A percentile compares a stretch with the other conserved stretches of the same genome.
Conservation (phyloP, 768 basidiomycete genomes). For the Agaricus blazei region DNA sequence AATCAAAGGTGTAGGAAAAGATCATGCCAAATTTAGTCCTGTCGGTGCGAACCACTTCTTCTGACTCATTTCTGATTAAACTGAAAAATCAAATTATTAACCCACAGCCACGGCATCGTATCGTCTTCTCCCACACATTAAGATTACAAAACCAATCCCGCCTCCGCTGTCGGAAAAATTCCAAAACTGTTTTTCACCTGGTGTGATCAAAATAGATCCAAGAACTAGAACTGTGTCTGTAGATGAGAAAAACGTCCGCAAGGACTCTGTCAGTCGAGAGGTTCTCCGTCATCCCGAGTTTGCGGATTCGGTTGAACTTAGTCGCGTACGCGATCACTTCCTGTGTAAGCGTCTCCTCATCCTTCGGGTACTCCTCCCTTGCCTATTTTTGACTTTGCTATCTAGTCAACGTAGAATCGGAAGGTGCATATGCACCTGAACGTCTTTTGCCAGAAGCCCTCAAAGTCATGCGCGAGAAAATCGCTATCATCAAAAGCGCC, state of each 20-base stretch:
- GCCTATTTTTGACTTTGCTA: not conserved
- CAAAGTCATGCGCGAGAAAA: constrained; percentile 77
- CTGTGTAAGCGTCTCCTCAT: constrained; percentile 56
- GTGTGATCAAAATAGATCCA: constrained; percentile 64
- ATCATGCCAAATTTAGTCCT: constrained; percentile 95
- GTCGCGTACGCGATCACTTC: constrained; percentile 87
- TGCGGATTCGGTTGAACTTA: constrained; percentile 73
- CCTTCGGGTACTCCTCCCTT: not conserved
- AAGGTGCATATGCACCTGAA: constrained; percentile 84
- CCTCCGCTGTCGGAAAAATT: constrained; percentile 77
- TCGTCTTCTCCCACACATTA: constrained; percentile 83
- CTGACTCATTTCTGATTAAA: not conserved
- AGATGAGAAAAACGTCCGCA: constrained; percentile 60
- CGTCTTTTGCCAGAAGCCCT: constrained; percentile 78
- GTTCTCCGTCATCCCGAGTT: constrained; percentile 92
- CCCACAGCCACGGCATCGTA: constrained; percentile 88
- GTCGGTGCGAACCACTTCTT: constrained; percentile 56
- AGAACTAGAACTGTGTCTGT: constrained; percentile 56
- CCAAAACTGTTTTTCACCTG: constrained; percentile 80
- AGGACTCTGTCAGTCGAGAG: constrained; percentile 89
- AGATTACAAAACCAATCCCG: constrained; percentile 71
- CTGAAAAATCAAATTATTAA: not conserved
- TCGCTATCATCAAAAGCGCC: constrained; percentile 51
- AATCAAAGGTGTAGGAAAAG: constrained; percentile 87
- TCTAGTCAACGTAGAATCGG: constrained; percentile 85